These are phyloP conservation scores for Talaromyces sp. DNA, from an alignment of 2,329 filamentous ascomycete species.

Conservation along the genomic window DNA sequence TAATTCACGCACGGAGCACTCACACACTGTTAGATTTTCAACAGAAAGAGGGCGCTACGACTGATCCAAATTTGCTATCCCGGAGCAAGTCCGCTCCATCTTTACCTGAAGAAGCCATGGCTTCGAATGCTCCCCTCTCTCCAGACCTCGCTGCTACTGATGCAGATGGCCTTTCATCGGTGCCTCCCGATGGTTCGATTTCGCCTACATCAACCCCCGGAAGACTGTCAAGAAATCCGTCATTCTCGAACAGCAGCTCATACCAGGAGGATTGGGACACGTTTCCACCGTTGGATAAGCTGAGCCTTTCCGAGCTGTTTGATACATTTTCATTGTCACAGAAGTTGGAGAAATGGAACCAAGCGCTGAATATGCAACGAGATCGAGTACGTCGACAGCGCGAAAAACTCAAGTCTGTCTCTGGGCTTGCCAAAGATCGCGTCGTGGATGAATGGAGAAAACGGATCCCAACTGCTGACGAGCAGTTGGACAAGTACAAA, in stretches of 20 bases:
- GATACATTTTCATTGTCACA: constrained; percentile 89
- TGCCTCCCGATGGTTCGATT: constrained; percentile 27
- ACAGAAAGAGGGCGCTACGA: constrained; percentile 30
- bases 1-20: constrained; percentile 30
- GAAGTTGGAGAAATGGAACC: constrained; percentile 86
- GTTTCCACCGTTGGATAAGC: constrained; percentile 80
- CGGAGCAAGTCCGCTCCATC: constrained; percentile 25
- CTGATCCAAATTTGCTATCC: constrained; percentile 26
- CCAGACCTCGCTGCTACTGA: constrained; percentile 24
- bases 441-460: constrained; percentile 92
- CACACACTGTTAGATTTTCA: constrained; percentile 38
- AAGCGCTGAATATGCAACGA: constrained; percentile 74
- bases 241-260: constrained; percentile 79
- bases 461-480: constrained; percentile 79
- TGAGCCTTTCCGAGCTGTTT: constrained; percentile 88
- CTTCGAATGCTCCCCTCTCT: constrained; percentile 28
- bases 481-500: constrained; percentile 87
- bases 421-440: constrained; percentile 75
- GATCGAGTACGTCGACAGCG: constrained; percentile 80
- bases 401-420: constrained; percentile 72
- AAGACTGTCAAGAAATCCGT: constrained; percentile 68
- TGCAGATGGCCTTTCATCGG: constrained; percentile 25
- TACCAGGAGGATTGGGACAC: constrained; percentile 85
- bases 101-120: constrained; percentile 24
- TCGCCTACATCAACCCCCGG: constrained; percentile 30